phyloP scores from a whole-genome alignment of 2,329 filamentous ascomycete species.

The Helotiales sp. region DNA sequence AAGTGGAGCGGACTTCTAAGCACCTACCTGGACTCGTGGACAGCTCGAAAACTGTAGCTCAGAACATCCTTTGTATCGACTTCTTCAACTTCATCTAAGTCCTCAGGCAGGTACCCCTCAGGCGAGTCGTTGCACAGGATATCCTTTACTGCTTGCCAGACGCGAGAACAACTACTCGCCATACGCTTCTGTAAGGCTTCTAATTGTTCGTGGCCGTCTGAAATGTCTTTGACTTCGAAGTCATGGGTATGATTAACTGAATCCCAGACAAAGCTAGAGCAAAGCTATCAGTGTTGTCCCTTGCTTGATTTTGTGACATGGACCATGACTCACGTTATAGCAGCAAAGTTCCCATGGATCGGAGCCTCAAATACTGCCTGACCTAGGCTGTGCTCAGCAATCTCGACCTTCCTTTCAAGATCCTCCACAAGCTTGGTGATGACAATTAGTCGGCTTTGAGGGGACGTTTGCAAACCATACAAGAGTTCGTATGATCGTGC shows the following conservation, averaged over 20 bases:
- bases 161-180: slow-evolving; percentile 63
- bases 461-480: slow-evolving; percentile 58
- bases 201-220: slow-evolving; percentile 13
- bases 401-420: slow-evolving; percentile 66
- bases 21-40: slow-evolving; percentile 87
- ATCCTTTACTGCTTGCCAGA: slow-evolving; percentile 78
- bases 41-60: slow-evolving; percentile 91
- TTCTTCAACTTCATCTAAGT: slow-evolving; percentile 72
- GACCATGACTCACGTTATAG: slow-evolving; percentile 56
- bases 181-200: slow-evolving; percentile 57
- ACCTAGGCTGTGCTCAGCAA: slow-evolving; percentile 69
- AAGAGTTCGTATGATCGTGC: slow-evolving; percentile 76
- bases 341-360: slow-evolving; percentile 72
- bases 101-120: slow-evolving; percentile 82
- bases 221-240: neutral
- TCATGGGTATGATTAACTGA: slow-evolving; percentile 17
- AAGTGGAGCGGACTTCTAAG: neutral
- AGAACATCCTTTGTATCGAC: slow-evolving; percentile 86
- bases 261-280: slow-evolving; percentile 39
- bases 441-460: slow-evolving; percentile 54
- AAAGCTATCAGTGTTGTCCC: neutral
- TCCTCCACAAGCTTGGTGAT: slow-evolving; percentile 62
- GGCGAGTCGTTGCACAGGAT: slow-evolving; percentile 93
- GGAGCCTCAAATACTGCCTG: slow-evolving; percentile 69
- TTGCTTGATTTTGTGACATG: neutral